Base-by-base conservation (phyloP, 345 rosid species). In the Pugionium cornutum region DNA sequence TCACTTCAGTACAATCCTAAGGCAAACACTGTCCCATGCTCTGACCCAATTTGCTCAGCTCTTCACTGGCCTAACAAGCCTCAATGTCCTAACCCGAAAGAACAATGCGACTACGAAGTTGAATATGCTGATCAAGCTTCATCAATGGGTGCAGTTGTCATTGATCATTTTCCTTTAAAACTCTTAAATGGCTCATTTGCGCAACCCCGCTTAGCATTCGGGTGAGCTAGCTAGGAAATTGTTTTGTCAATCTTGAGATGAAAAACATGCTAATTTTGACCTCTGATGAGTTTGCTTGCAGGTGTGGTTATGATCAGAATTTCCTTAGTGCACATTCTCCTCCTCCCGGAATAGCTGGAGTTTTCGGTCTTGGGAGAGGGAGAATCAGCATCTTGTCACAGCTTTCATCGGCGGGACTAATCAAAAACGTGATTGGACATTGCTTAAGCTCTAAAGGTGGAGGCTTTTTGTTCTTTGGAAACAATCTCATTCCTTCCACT, bases 381-480 rank as follows among this genome's bases (percentile, higher is more conserved):
- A 70, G 80, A 77, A 64, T 75, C 44, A 79, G 91, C 83, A 27
- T 92, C 39, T 40, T 80, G 67, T 59, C 95, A 2, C 98, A 92
- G 62, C 75, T 92, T 49, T 59, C 66, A 6, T 43, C 63, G 18
- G 60, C 58, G 28, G 80, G 83, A 3, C 4, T 87, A 53, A 76
- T 75, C 2, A 69, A 53, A 53, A 85, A 89, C 49, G 82, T 92
- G 1, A 4, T 92, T 40, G 96, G 95, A 30, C 96, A 92, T 74
- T 92, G 98, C 79, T 70, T 92, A 26, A 82, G 96, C 65, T 70
- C 79, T 35, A 75, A n/a, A 44, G 90, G 88, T 27, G 97, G 94
- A 57, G 98, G 98, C n/a, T 89, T 58, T 80, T 59, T 92, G 66
- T 89, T 82, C 77, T 67, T 92, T 49, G 98, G 98, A 34, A 86